Percentiles rank a stretch among this genome's conserved stretches.
These are phyloP conservation scores for Blastomyces emzantsi DNA, from an alignment of 2,329 filamentous ascomycete genomes.

Conservation along the genomic window DNA sequence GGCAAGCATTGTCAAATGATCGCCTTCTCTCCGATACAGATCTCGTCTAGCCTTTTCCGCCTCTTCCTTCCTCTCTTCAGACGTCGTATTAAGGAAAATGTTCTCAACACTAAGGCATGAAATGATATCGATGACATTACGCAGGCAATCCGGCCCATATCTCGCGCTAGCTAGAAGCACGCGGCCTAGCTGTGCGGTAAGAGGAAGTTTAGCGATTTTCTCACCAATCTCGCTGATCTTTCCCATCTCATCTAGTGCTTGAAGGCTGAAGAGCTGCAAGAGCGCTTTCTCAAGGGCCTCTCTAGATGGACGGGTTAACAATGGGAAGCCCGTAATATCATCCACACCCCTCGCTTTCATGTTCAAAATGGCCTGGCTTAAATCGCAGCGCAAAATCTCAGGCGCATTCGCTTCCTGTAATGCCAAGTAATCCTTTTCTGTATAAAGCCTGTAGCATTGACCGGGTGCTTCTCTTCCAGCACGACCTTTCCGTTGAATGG, in stretches of 20 bases:
- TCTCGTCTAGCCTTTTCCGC: conserved; percentile 48
- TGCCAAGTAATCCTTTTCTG: conserved; percentile 61
- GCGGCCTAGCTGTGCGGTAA: conserved; percentile 70
- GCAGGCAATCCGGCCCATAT: conserved; percentile 61
- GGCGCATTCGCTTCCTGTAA: conserved; percentile 69
- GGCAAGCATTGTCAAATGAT: conserved; percentile 54
- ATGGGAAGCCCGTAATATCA: conserved; percentile 71
- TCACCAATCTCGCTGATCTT: conserved; percentile 63
- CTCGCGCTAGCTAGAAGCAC: conserved; percentile 72
- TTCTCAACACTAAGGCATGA: conserved; percentile 57
- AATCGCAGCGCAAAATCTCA: conserved; percentile 84
- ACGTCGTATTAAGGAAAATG: conserved; percentile 51
- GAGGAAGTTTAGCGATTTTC: conserved; percentile 72
- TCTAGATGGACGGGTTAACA: conserved; percentile 70
- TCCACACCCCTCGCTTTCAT: conserved; percentile 88
- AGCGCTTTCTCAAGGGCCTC: conserved; percentile 76
- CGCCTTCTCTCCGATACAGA: conserved; percentile 52
- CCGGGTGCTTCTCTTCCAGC: conserved; percentile 87
- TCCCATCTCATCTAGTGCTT: conserved; percentile 63
- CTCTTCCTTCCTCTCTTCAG: conserved; percentile 52
- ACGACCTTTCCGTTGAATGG: conserved; percentile 82
- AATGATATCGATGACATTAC: conserved; percentile 79
- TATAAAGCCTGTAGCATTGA: conserved; percentile 84
- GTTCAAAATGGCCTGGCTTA: conserved; percentile 74
- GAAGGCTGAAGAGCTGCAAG: conserved; percentile 67